These are phyloP conservation scores for Insectozyma bohioensis DNA, from an alignment of 1,139 yeast species.

Conservation along the genomic window DNA sequence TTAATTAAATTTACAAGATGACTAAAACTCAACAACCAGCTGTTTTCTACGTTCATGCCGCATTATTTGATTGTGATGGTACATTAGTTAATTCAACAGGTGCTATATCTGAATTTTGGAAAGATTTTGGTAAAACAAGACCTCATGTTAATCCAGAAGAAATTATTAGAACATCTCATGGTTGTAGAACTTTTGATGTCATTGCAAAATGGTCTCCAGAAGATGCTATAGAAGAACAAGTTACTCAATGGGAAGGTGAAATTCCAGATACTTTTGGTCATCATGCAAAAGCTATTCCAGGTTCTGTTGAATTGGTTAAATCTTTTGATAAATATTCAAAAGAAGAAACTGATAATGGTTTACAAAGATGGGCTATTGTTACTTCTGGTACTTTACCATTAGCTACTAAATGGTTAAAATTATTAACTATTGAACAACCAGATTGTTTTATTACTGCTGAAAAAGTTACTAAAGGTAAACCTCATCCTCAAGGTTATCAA, in stretches of 20 bases:
- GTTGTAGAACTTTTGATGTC: slow-evolving; percentile 80
- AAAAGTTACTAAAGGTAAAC: slow-evolving; percentile 75
- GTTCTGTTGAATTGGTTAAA: slow-evolving; percentile 65
- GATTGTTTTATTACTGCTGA: slow-evolving; percentile 79
- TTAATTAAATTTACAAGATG: slow-evolving; percentile 18
- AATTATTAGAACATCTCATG: slow-evolving; percentile 75
- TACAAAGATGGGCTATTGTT: slow-evolving; percentile 76
- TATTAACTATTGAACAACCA: slow-evolving; percentile 63
- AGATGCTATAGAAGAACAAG: slow-evolving; percentile 65
- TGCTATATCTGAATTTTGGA: slow-evolving; percentile 83
- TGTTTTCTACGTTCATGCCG: slow-evolving; percentile 47
- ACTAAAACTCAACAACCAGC: slow-evolving; percentile 42
- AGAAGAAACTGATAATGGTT: slow-evolving; percentile 40
- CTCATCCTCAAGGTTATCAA: slow-evolving; percentile 80
- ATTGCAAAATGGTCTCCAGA: slow-evolving; percentile 74
- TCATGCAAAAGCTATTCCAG: slow-evolving; percentile 71
- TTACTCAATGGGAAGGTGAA: slow-evolving; percentile 65
- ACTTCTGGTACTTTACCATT: slow-evolving; percentile 78
- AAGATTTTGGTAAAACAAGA: slow-evolving; percentile 65
- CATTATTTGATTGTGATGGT: slow-evolving; percentile 81
- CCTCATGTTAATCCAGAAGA: slow-evolving; percentile 71
- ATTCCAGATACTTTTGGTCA: slow-evolving; percentile 75
- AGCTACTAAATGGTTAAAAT: slow-evolving; percentile 77
- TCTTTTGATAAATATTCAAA: slow-evolving; percentile 46
- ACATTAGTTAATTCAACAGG: slow-evolving; percentile 80